Evolutionary conservation across 306 rosid species (phyloP), one percentile per base, ranked within the genome.

Genomic region (Cucurbita ficifolia): DNA sequence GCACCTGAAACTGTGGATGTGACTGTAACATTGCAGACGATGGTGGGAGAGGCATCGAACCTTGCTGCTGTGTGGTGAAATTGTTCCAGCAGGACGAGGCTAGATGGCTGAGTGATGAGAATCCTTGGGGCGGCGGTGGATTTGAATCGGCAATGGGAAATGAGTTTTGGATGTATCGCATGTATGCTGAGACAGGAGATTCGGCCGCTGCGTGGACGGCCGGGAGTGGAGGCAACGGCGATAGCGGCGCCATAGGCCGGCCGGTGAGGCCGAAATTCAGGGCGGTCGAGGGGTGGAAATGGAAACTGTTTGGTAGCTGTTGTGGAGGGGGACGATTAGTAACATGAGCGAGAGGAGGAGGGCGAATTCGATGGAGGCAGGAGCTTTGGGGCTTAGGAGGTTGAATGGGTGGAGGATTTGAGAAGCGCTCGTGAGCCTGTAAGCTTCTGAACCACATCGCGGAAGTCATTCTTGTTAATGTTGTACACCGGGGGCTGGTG

Each of bases 401-500:
- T 12, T 89, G 96, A 77, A 89, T 81, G 10, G 96, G 64, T 60
- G 85, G 96, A 4, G 92, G 92, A 12, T 85, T 81, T 5, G 87
- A 77, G 76, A 86, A 87, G 16, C 97, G 94, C 35, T 89, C 96
- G 50, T 91, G 96, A 89, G 11, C 99, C 97, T 0, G 97, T 95
- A 46, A 95, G 96, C 82, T 89, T 95, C 84, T 95, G 99, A 39
- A 95, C 99, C 4, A 91, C 96, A 16, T 95, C 96, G 24, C 97
- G 77, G 88, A 95, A 95, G 33, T 95, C 99, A 53, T 83, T 95
- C 82, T 95, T 95, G 93, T 88, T 95, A 80, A 95, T 95, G 82
- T 95, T 95, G 80, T 95, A 95, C 9, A 95, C 97, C 1, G 99
- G 99, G 6, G 99, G 97, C 74, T 94, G 97, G 33, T 90, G 97